Conservation (phyloP, 2,329 filamentous ascomycete genomes). For the Alternaria burnsii region DNA sequence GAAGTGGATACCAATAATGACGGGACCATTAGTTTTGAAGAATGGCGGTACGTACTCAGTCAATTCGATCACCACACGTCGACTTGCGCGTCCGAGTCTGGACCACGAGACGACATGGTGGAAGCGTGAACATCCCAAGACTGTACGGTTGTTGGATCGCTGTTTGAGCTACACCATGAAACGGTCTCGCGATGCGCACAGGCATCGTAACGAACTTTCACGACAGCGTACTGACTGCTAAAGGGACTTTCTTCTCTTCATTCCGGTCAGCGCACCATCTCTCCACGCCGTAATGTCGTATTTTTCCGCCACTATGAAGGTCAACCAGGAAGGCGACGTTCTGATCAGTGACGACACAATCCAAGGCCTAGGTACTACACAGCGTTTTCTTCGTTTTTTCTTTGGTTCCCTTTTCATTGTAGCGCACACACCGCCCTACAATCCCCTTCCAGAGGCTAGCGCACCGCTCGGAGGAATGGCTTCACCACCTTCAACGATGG, state of each 20-base stretch:
- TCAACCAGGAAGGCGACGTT: constrained; percentile 94
- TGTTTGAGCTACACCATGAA: background rate
- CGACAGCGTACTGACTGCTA: constrained; percentile 24
- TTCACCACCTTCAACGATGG: constrained; percentile 31
- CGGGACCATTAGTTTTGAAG: constrained; percentile 85
- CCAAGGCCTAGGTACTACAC: constrained; percentile 89
- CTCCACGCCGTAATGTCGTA: constrained; percentile 87
- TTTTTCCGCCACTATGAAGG: constrained; percentile 86
- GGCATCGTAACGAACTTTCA: background rate
- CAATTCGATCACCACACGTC: background rate
- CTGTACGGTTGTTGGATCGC: background rate
- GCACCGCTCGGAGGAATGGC: constrained; percentile 42
- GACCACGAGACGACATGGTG: background rate
- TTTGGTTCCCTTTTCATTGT: constrained; percentile 80
- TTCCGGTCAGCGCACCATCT: constrained; percentile 73
- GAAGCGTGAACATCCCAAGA: background rate
- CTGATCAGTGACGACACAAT: constrained; percentile 89
- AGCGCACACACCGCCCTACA: constrained; percentile 60
- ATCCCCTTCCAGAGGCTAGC: constrained; percentile 35
- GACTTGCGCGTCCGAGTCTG: too few species aligned
- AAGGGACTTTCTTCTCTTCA: constrained; percentile 90
- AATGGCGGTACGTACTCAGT: constrained; percentile 81
- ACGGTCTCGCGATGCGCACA: background rate
- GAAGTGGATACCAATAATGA: constrained; percentile 92
- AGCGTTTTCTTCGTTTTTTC: constrained; percentile 73